phyloP scores from a whole-genome alignment of 208 protist species.

The Acanthamoeba sp. region DNA sequence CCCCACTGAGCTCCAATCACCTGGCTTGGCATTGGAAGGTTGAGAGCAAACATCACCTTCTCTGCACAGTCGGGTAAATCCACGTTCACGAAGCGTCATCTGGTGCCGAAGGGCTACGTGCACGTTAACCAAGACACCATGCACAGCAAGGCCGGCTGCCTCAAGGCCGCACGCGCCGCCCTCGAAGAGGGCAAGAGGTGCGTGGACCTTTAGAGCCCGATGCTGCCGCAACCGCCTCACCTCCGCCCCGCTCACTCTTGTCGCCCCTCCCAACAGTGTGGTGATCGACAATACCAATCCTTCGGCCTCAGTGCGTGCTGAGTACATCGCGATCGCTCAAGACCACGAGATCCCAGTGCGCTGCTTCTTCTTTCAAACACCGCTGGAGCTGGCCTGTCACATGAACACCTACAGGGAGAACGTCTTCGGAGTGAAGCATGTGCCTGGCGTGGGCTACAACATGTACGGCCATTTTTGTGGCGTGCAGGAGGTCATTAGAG shows the following conservation, averaged over 20 bases:
- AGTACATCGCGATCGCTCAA: conserved; percentile 73
- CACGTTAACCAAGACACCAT: conserved; percentile 76
- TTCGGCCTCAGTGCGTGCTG: conserved; percentile 21
- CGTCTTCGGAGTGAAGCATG: conserved; percentile 3
- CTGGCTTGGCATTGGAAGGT: neutral
- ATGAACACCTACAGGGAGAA: conserved; percentile 74
- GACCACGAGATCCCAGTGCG: conserved; percentile 45
- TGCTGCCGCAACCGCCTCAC: too few relatives aligned
- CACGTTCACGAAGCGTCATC: conserved; percentile 55
- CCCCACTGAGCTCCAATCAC: neutral
- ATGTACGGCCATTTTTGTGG: conserved; percentile 14
- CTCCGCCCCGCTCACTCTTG: neutral
- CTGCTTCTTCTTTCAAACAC: conserved; percentile 62
- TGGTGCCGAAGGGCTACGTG: conserved; percentile 70
- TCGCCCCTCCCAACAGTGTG: neutral
- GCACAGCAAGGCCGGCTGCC: conserved; percentile 54
- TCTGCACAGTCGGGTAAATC: conserved; percentile 71
- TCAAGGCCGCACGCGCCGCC: conserved; percentile 46
- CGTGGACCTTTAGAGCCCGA: neutral
- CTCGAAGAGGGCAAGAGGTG: conserved; percentile 70
- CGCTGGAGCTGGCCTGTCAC: conserved; percentile 66
- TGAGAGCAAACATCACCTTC: too few relatives aligned
- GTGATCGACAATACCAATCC: conserved; percentile 77
- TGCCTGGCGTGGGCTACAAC: conserved; percentile 63
- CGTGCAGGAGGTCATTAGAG: too few relatives aligned